Conservation (phyloP, 768 basidiomycete genomes). For the Thelephora aurantiotincta region DNA sequence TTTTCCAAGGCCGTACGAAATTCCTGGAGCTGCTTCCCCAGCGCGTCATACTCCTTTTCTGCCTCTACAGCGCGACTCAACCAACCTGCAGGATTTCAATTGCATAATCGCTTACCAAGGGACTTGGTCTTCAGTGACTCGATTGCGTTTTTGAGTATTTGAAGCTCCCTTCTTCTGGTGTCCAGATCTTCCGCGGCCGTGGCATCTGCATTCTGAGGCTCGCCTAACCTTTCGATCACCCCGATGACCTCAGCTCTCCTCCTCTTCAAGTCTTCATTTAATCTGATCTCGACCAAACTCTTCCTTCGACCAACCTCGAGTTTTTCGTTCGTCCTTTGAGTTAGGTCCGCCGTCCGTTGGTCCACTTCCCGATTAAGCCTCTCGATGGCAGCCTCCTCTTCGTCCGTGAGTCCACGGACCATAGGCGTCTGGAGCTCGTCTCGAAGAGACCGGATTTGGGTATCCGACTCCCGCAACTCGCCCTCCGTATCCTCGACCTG, state of each 20-base stretch:
- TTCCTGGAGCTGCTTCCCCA: slow-evolving; percentile 51
- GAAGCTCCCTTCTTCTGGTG: slow-evolving; percentile 53
- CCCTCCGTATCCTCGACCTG: slow-evolving; percentile 60
- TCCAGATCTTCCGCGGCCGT: slow-evolving; percentile 56
- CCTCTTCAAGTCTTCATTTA: slow-evolving; percentile 78
- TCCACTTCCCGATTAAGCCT: slow-evolving; percentile 66
- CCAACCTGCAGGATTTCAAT: neutral
- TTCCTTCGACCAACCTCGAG: slow-evolving; percentile 50
- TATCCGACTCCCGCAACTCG: slow-evolving; percentile 48
- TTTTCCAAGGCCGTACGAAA: slow-evolving; percentile 52
- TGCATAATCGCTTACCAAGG: slow-evolving; percentile 27
- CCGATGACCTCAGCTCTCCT: slow-evolving; percentile 63
- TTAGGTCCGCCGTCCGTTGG: slow-evolving; percentile 48
- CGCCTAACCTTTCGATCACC: slow-evolving; percentile 66
- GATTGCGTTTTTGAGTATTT: slow-evolving; percentile 52
- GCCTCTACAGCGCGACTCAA: slow-evolving; percentile 26
- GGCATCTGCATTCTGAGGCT: slow-evolving; percentile 38
- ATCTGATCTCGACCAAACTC: slow-evolving; percentile 79
- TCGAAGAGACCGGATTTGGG: slow-evolving; percentile 48
- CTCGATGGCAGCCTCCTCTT: slow-evolving; percentile 57
- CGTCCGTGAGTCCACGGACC: slow-evolving; percentile 53
- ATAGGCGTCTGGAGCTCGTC: slow-evolving; percentile 66
- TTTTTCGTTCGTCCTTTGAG: neutral
- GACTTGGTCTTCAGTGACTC: slow-evolving; percentile 45
- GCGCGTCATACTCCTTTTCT: slow-evolving; percentile 60